Conservation (phyloP, 441 rosid species). For the Jatropha multifida region DNA sequence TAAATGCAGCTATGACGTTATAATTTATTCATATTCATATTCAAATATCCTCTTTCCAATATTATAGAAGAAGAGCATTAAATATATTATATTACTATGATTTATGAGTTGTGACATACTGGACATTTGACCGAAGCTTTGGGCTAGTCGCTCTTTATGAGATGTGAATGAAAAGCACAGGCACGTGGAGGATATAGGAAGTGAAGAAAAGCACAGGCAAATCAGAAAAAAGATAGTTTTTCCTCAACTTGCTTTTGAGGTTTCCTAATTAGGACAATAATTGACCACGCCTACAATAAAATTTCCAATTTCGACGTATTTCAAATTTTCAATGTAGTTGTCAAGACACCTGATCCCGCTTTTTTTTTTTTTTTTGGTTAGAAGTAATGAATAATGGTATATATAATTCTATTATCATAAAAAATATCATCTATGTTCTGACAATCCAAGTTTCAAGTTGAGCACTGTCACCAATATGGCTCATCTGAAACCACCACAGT, state of each 20-base stretch:
- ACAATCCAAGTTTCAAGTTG: background rate
- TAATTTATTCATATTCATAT: too few species aligned
- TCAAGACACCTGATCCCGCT: background rate
- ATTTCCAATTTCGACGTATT: background rate
- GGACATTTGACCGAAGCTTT: too few species aligned
- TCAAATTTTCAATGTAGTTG: background rate
- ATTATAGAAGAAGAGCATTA: too few species aligned
- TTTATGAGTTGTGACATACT: too few species aligned
- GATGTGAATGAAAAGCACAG: background rate
- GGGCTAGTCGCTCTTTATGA: background rate
- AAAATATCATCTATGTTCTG: background rate
- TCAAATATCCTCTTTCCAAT: too few species aligned
- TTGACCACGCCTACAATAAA: background rate
- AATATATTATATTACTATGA: too few species aligned
- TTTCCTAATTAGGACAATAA: slow-evolving; percentile 32
- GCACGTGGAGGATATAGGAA: background rate
- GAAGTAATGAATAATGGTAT: too few species aligned
- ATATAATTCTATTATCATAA: too few species aligned
- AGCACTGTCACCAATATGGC: background rate
- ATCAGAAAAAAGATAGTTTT: background rate
- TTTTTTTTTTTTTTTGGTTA: background rate
- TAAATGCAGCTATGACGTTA: too few species aligned
- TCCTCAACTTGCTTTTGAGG: slow-evolving; percentile 27
- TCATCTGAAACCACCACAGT: background rate
- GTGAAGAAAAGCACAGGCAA: background rate